phyloP scores from a whole-genome alignment of 2,329 filamentous ascomycete genomes.

The Thermothelomyces thermophilus region DNA sequence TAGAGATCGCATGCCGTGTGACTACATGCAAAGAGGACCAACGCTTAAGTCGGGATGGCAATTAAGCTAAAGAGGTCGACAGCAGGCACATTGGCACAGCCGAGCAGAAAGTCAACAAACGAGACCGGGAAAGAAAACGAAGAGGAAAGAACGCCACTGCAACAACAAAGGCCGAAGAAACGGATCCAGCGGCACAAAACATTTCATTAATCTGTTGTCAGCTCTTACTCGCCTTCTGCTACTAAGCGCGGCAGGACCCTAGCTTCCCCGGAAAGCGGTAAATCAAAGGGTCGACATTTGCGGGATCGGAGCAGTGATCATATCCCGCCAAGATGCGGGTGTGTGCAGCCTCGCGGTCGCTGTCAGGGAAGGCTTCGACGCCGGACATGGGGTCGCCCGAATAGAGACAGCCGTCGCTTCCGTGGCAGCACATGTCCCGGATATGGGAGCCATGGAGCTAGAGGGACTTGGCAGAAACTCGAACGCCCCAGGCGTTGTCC shows the following conservation, averaged over 20 bases:
- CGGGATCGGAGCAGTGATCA: neutral
- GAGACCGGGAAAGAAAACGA: no score
- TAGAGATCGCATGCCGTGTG: no score
- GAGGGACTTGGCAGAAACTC: neutral
- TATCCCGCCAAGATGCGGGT: neutral
- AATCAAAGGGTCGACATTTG: neutral
- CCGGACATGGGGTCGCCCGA: neutral
- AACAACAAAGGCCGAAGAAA: neutral
- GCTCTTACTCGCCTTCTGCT: neutral
- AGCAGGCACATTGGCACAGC: no score
- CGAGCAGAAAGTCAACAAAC: no score
- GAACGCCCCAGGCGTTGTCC: neutral
- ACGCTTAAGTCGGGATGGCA: no score
- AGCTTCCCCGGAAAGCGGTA: neutral
- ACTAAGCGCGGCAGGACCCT: neutral
- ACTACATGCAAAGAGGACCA: no score
- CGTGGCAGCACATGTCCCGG: neutral
- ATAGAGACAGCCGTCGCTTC: neutral
- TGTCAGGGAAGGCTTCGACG: neutral
- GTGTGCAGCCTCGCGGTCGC: constrained; percentile 2
- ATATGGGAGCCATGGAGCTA: neutral
- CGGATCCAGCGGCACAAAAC: no score
- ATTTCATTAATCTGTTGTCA: neutral
- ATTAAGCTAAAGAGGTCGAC: no score
- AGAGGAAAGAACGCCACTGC: no score